Percentiles rank a stretch among this genome's conserved stretches.
phyloP scores from a whole-genome alignment of 2,329 filamentous ascomycete species.

The Colletotrichum sp. region DNA sequence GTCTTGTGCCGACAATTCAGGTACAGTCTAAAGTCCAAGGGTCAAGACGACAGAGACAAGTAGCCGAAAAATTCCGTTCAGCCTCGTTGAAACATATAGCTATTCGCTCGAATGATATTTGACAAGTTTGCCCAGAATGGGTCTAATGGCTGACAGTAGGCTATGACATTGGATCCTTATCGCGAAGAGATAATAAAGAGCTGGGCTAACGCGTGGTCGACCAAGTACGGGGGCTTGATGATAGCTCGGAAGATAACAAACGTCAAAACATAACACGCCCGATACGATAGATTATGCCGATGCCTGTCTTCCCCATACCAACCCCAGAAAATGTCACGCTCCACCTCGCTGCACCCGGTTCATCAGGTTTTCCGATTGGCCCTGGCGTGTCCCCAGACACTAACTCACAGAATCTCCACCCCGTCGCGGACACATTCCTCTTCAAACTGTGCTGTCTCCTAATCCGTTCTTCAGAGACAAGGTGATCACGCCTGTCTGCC shows the following conservation, averaged over 20 bases:
- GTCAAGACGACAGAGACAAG: not conserved
- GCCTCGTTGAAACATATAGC: not conserved
- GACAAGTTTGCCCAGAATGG: not conserved
- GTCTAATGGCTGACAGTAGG: not conserved
- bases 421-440: not conserved
- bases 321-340: not conserved
- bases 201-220: not conserved
- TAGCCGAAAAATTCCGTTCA: not conserved
- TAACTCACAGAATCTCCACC: not conserved
- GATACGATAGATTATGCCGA: not conserved
- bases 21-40: not conserved
- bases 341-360: not conserved
- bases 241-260: not conserved
- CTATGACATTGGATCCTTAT: not conserved
- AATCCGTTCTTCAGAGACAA: not conserved
- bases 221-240: not conserved
- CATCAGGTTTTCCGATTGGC: not conserved
- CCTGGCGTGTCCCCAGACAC: not conserved
- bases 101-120: not conserved
- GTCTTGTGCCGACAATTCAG: constrained; percentile 21
- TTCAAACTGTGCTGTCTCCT: not conserved
- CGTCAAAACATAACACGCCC: not conserved
- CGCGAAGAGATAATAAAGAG: not conserved
- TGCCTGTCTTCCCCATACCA: not conserved
- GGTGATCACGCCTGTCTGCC: not conserved